Evolutionary conservation across 2,329 filamentous ascomycete genomes (phyloP).

Genomic region (Trichoderma arundinaceum): DNA sequence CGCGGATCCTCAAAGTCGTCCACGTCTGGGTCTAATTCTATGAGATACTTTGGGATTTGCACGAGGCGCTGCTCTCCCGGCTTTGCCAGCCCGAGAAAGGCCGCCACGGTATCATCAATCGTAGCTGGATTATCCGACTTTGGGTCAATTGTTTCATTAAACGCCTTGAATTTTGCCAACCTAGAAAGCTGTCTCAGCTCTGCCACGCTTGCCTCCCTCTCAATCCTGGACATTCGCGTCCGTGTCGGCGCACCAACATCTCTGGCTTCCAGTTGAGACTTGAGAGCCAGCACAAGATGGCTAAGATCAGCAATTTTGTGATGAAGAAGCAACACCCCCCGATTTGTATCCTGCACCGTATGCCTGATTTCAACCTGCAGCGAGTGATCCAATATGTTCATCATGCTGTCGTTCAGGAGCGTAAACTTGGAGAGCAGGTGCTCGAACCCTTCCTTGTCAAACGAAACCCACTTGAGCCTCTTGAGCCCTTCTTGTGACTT

Average conservation of each 20-base stretch:
- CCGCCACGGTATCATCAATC: conserved; percentile 47
- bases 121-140: conserved; percentile 39
- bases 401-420: conserved; percentile 55
- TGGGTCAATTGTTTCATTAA: conserved; percentile 54
- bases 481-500: conserved; percentile 44
- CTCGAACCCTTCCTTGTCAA: conserved; percentile 55
- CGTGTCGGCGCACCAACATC: conserved; percentile 35
- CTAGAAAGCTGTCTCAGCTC: conserved; percentile 50
- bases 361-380: conserved; percentile 55
- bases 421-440: conserved; percentile 51
- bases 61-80: conserved; percentile 44
- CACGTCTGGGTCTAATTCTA: conserved; percentile 43
- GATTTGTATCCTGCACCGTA: conserved; percentile 55
- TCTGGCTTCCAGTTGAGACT: conserved; percentile 49
- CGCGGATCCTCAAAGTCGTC: conserved; percentile 46
- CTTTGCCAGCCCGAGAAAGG: conserved; percentile 48
- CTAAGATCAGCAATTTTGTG: conserved; percentile 54
- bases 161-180: conserved; percentile 58
- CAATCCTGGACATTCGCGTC: conserved; percentile 44
- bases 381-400: conserved; percentile 53
- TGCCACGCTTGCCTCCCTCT: conserved; percentile 48
- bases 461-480: conserved; percentile 52
- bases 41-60: conserved; percentile 44
- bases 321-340: conserved; percentile 54
- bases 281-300: conserved; percentile 53